A percentile compares a stretch with the other conserved stretches of the same genome.
Evolutionary conservation across 2,329 filamentous ascomycete species (phyloP).

Genomic region (Colletotrichum chrysophilum): DNA sequence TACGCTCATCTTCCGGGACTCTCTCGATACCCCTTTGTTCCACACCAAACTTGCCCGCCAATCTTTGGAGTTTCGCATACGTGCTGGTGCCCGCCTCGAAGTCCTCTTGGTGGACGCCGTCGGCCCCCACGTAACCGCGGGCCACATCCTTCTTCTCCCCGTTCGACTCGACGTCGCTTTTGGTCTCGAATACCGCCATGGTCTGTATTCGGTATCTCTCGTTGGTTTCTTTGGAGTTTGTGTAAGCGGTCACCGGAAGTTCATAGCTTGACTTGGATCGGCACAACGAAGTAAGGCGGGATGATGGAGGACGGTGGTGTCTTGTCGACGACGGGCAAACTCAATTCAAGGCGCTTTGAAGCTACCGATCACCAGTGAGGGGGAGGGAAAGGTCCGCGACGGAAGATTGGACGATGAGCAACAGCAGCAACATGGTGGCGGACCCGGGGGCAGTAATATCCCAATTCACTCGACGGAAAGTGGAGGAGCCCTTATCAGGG

Average conservation of each 20-base stretch:
- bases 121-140: not conserved
- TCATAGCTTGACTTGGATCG: not conserved
- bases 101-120: not conserved
- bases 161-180: conserved; percentile 16
- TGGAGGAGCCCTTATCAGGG: conserved; percentile 21
- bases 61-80: conserved; percentile 53
- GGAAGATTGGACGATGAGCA: not conserved
- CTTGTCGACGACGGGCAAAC: not conserved
- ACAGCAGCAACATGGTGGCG: not conserved
- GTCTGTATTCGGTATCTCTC: not conserved
- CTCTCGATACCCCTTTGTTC: conserved; percentile 80
- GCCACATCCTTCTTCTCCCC: conserved; percentile 13
- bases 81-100: conserved; percentile 17
- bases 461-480: conserved; percentile 17
- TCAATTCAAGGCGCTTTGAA: not conserved
- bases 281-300: not conserved
- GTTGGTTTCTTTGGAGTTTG: not conserved
- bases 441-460: conserved; percentile 5
- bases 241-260: not conserved
- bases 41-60: conserved; percentile 69
- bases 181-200: conserved; percentile 17
- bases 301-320: not conserved
- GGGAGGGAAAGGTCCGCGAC: not conserved
- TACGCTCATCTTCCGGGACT: conserved; percentile 73
- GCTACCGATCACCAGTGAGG: not conserved